Base-by-base conservation (phyloP, 495 filamentous ascomycete species). In the Paragyromitra xinjiangensis region DNA sequence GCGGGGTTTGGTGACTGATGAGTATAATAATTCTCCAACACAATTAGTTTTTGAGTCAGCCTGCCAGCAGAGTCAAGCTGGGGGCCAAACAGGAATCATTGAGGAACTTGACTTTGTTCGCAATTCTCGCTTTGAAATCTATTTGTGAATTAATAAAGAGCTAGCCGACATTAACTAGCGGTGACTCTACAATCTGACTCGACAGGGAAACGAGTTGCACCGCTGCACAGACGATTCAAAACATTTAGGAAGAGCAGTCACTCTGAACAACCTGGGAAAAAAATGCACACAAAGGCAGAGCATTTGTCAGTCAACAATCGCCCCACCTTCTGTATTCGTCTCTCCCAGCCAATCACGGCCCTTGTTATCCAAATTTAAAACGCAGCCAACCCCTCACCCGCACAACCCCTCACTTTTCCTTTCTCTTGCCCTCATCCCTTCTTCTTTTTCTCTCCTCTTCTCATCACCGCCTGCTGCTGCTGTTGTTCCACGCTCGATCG, bases 381-480 rank as follows among this genome's bases (percentile, higher is more conserved):
- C 42, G 48, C 66, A 48, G 37, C 77, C 45, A 56, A 79, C 77
- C 77, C 77, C 77, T 79, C 77, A 79, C 66, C 56, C 68, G 56
- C 75, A 78, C 75, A 80, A 66, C 78, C 78, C 77, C 77, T 75
- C 77, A 80, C 71, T 77, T 76, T 75, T 56, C 64, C 67, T 55
- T 69, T 64, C 50, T 63, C 74, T 42, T 71, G 29, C 58, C 65
- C 64, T 68, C 79, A 74, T 69, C 75, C 68, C 78, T 78, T 81
- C 72, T 72, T 75, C 79, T 78, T 78, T 71, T 79, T 75, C 70
- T 73, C 59, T 69, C 80, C 78, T 73, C 77, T 37, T 81, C 81
- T 78, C 79, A 73, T 80, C 76, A 51, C 59, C 56, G 8, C 26
- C 44, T 50, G 24, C 44, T 44, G 66, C 61, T 76, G 73, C 68